These are phyloP conservation scores for Cercospora citrullina DNA, from an alignment of 2,329 filamentous ascomycete genomes.

Conservation along the genomic window DNA sequence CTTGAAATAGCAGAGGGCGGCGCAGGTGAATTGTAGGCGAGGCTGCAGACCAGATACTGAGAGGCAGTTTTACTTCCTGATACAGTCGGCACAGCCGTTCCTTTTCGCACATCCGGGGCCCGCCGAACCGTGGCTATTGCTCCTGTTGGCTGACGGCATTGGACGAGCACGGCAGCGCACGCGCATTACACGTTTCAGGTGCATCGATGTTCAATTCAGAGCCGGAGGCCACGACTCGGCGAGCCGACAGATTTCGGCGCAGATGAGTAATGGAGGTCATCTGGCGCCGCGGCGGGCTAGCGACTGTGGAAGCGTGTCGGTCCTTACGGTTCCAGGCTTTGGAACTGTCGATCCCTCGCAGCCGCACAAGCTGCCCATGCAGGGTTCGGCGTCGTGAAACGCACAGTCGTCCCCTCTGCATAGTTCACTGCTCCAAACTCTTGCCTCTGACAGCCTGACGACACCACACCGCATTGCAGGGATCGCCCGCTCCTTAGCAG, in stretches of 20 bases:
- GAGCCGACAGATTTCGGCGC: slow-evolving; percentile 1
- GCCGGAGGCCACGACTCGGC: neutral
- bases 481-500: neutral
- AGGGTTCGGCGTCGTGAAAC: slow-evolving; percentile 5
- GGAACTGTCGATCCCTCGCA: slow-evolving; percentile 1
- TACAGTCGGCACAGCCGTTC: neutral
- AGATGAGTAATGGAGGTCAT: slow-evolving; percentile 5
- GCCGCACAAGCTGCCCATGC: slow-evolving; percentile 6
- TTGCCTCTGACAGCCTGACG: slow-evolving; percentile 9
- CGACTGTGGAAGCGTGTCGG: neutral
- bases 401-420: neutral
- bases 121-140: neutral
- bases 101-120: neutral
- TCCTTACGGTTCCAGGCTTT: slow-evolving; percentile 7
- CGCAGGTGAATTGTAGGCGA: neutral
- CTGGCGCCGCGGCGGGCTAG: neutral
- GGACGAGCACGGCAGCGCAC: neutral
- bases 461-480: slow-evolving; percentile 4
- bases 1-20: neutral
- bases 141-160: neutral
- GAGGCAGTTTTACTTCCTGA: slow-evolving; percentile 2
- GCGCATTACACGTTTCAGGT: slow-evolving; percentile 6
- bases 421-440: slow-evolving; percentile 5
- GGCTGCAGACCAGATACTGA: neutral
- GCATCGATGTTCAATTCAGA: neutral